Evolutionary conservation across 257 asterid species (phyloP), one percentile per base, ranked within the genome.

Genomic region (Solanum neorickii): DNA sequence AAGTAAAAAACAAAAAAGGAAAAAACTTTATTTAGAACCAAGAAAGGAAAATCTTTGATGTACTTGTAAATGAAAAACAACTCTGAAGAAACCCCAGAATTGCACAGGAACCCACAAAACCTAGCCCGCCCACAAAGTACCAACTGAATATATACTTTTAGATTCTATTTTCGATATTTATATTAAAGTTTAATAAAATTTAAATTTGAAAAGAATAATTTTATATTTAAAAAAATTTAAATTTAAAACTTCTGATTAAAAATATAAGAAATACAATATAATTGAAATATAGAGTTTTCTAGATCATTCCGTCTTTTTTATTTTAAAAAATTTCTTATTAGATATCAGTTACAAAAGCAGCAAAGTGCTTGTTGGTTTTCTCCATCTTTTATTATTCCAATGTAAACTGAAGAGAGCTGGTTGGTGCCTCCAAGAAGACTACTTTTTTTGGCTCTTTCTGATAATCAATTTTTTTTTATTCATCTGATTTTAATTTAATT

Each of bases 381-480:
- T 82, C 78, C 65, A 70, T 66, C 49, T 60, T 60, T 29, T 68
- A 41, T 11, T 87, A 23, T 66, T 20, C 72, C 84, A 27, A 35
- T 88, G 87, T 83, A 23, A 7, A 87, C 77, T 74, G 88, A 86
- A 42, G 60, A 80, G 56, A 75, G 84, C 86, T 69, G 23, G 76
- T 89, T 89, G 90, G 31, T 78, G 86, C 39, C 33, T 82, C 83
- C 89, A 85, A 84, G 21, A 87, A 84, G 31, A 35, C 14, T 49
- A 76, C 74, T 27, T 27, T 5, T 27, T 78, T 91, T 89, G 91
- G 77, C 90, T 82, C 78, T 86, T 76, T 89, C 46, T 82, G 87
- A 88, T 86, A 49, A 16, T 7, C 62, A 16, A 3, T 52, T 52
- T 3, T 49, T 49, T 49, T 49, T 49, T 49, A 49, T 52, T 52